Evolutionary conservation across 306 rosid species (phyloP), one percentile per base, ranked within the genome.

Genomic region (Coriaria nepalensis): DNA sequence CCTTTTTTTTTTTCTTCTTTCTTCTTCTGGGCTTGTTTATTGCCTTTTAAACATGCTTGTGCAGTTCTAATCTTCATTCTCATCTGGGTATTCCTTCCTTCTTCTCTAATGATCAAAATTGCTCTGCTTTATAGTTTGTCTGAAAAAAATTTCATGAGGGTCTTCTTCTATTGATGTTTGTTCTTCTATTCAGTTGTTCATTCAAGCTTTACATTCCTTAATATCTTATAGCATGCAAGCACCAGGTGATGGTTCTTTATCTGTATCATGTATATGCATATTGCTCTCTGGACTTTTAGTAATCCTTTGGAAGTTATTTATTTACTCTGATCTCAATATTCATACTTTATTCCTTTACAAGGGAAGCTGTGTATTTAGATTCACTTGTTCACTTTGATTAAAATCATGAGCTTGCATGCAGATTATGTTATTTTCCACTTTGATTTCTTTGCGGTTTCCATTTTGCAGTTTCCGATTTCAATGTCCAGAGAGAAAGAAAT

Each of bases 41-140:
- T 41, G 43, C 37, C 7, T 37, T 53, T 36, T 3, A 8, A 20
- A 20, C 29, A 20, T 20, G 29, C 29, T 1, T 20, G 29, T 20
- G 29, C 29, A 20, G 6, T 51, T 38, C 57, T 13, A 40, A 45
- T 10, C 47, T 53, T 44, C 46, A 49, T 45, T 36, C 52, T 64
- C 57, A 52, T 67, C 40, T 51, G 69, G 67, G 70, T 63, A 61
- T 57, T 71, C 35, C 13, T 58, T 34, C 29, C 29, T 20, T 41
- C 39, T 56, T 47, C 49, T 45, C 29, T 4, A 14, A n/a, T 5
- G 33, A 35, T 53, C 10, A 11, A 6, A 45, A 49, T 37, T 54
- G 40, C 48, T 47, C 32, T 39, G 12, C 6, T 35, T 36, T 44
- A 13, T 11, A 42, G 56, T 37, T 37, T 60, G 48, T 20, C 29